Evolutionary conservation across 257 asterid species (phyloP).

Genomic region (Fraxinus anomala): DNA sequence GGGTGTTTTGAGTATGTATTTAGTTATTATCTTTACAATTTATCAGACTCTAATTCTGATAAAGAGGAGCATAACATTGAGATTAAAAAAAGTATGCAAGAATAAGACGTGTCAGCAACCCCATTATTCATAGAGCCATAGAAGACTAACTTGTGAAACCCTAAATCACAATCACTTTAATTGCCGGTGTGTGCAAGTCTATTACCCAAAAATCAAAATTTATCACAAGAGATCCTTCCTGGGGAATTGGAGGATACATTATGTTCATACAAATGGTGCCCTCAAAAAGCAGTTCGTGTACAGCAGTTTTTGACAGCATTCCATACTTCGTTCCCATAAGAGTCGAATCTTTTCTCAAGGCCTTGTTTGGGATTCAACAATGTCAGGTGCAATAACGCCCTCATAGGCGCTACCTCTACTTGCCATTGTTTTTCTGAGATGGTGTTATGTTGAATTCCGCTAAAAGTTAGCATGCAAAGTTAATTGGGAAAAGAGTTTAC

Average conservation of each 20-base stretch:
- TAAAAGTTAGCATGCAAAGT: neutral
- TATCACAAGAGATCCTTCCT: conserved; percentile 32
- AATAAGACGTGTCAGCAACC: too few species aligned
- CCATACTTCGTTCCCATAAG: conserved; percentile 31
- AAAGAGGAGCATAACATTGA: too few species aligned
- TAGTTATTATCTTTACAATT: too few species aligned
- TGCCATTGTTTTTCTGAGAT: conserved; percentile 29
- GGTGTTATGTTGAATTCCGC: neutral
- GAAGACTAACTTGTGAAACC: neutral
- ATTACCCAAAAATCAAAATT: neutral
- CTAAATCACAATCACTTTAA: neutral
- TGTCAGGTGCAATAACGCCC: conserved; percentile 32
- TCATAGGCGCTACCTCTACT: conserved; percentile 37
- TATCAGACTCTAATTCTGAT: too few species aligned
- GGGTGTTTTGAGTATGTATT: too few species aligned
- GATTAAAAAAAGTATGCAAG: too few species aligned
- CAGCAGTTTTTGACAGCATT: conserved; percentile 33
- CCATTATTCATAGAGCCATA: neutral
- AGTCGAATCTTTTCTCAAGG: conserved; percentile 29
- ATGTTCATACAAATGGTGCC: conserved; percentile 42
- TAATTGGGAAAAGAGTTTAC: neutral
- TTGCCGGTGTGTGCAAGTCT: neutral
- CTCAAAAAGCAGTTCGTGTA: conserved; percentile 39
- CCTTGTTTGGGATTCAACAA: conserved; percentile 27
- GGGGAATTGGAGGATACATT: conserved; percentile 50